These are phyloP conservation scores for Candida fluviatilis DNA, from an alignment of 805 yeast genomes.

Conservation along the genomic window DNA sequence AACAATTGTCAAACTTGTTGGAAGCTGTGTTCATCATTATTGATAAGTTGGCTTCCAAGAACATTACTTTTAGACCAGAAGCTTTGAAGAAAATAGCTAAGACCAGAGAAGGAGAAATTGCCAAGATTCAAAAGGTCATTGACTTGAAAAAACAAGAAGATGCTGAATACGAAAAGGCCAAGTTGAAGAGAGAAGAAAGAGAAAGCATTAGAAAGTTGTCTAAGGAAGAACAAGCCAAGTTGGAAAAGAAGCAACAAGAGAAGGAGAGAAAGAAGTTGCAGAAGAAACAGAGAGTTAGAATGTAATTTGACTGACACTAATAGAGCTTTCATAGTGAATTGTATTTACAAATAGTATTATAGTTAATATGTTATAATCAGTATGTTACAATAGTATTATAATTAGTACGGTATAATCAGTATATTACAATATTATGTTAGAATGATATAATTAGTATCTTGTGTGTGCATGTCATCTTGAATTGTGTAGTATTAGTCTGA, in stretches of 20 bases:
- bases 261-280: constrained; percentile 73
- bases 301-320: too few species aligned
- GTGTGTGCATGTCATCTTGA: too few species aligned
- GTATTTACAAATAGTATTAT: too few species aligned
- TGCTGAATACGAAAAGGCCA: constrained; percentile 65
- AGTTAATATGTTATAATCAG: too few species aligned
- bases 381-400: too few species aligned
- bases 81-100: constrained; percentile 70
- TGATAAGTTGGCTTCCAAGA: constrained; percentile 50
- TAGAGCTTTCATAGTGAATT: too few species aligned
- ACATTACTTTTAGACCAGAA: constrained; percentile 63
- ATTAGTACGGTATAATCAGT: too few species aligned
- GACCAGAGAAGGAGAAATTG: constrained; percentile 70
- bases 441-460: too few species aligned
- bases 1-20: constrained; percentile 46
- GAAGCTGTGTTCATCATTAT: constrained; percentile 55
- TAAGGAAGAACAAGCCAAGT: constrained; percentile 75
- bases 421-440: too few species aligned
- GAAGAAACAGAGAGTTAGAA: constrained; percentile 53
- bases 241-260: constrained; percentile 73
- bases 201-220: constrained; percentile 54
- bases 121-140: constrained; percentile 64
- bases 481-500: too few species aligned
- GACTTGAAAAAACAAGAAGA: constrained; percentile 67
- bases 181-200: constrained; percentile 61